These are phyloP conservation scores for Cutaneotrichosporon curvatum DNA, from an alignment of 1,284 basidiomycete genomes.

Conservation along the genomic window DNA sequence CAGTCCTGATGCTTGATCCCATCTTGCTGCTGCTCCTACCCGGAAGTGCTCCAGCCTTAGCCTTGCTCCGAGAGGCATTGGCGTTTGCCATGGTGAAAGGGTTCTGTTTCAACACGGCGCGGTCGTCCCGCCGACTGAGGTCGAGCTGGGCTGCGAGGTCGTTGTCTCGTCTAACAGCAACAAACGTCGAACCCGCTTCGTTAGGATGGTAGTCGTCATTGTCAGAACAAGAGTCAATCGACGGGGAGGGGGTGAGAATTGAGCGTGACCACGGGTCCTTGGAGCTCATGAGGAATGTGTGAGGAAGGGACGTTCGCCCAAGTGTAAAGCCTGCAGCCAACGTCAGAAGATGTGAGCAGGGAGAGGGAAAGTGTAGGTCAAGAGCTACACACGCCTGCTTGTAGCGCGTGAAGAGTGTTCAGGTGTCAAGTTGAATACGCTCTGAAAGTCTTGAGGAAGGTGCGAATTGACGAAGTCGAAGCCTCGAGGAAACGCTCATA, in stretches of 20 bases:
- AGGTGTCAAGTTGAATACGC: no score
- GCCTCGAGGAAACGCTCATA: no score
- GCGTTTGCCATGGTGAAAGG: constrained; percentile 25
- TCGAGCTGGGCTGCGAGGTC: constrained; percentile 20
- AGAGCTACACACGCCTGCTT: no score
- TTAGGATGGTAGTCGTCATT: not conserved
- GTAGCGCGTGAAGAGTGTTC: no score
- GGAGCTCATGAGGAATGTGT: not conserved
- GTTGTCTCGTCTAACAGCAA: constrained; percentile 4
- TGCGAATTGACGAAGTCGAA: no score
- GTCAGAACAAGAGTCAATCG: constrained; percentile 1
- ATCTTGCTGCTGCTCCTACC: not conserved
- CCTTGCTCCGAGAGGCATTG: not conserved
- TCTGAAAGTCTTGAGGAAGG: not conserved
- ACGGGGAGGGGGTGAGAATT: constrained; percentile 6
- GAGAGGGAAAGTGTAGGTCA: no score
- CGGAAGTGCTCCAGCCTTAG: not conserved
- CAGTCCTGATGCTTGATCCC: constrained; percentile 3
- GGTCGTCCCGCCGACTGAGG: constrained; percentile 20
- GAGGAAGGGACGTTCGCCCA: no score
- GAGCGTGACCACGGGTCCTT: constrained; percentile 6
- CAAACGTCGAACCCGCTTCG: not conserved
- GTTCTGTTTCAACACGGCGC: constrained; percentile 13
- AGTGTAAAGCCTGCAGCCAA: no score
- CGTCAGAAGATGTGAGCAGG: no score